Conservation (phyloP, 2,329 filamentous ascomycete genomes). For the Fusarium verticillioides region DNA sequence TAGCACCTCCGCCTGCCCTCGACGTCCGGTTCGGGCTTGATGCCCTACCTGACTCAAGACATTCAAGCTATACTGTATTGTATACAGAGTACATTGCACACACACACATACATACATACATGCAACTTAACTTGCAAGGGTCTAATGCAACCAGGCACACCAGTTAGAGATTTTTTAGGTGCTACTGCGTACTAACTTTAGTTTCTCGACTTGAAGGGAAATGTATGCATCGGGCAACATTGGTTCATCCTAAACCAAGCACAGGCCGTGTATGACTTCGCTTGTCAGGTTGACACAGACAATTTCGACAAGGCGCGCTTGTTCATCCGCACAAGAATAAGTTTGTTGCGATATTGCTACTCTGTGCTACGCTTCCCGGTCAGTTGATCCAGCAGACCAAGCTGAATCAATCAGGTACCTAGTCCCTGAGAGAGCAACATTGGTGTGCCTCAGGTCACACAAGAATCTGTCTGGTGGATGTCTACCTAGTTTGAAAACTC, state of each 20-base stretch:
- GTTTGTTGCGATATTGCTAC: conserved; percentile 7
- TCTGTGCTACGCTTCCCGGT: neutral
- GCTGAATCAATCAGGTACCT: neutral
- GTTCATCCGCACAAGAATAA: conserved; percentile 7
- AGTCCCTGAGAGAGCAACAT: neutral
- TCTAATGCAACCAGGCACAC: conserved; percentile 23
- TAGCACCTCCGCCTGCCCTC: conserved; percentile 3
- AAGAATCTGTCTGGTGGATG: neutral
- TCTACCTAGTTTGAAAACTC: conserved; percentile 8
- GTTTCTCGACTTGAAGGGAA: neutral
- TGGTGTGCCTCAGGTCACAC: neutral
- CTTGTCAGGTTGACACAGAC: conserved; percentile 5
- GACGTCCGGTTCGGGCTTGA: conserved; percentile 15
- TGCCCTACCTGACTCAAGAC: conserved; percentile 31
- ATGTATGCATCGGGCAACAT: neutral
- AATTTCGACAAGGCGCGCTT: conserved; percentile 13
- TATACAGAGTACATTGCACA: neutral
- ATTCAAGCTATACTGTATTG: conserved; percentile 15
- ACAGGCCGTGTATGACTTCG: conserved; percentile 3
- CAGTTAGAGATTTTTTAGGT: conserved; percentile 24
- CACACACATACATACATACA: neutral
- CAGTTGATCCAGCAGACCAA: neutral
- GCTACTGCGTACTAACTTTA: conserved; percentile 7
- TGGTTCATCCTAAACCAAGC: conserved; percentile 2
- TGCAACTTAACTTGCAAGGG: conserved; percentile 19